Evolutionary conservation across 2,329 filamentous ascomycete species (phyloP), one percentile per base, ranked within the genome.

Genomic region (Diaporthe sp.): DNA sequence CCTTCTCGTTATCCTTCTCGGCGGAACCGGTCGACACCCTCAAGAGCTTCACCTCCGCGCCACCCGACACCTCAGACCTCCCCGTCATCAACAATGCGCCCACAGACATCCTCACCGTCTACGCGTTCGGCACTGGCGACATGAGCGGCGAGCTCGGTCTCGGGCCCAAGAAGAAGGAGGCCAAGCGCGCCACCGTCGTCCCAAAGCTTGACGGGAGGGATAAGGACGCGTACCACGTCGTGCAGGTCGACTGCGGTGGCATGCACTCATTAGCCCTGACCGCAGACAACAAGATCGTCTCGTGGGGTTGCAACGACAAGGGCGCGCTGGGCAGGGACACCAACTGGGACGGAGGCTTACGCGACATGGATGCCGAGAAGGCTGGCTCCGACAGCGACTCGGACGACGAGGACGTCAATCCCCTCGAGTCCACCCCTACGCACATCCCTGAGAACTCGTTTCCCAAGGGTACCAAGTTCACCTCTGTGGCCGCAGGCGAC

Each of bases 281-380:
- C 35, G 86, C 90, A 77, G 90, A 93, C 80, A 92, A 92, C 82
- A 89, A 89, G 80, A 90, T 94, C 77, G 84, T 92, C 66, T 92
- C 91, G 30, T 94, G 92, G 92, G 92, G 92, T 75, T 92, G 93
- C 73, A 93, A 93, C 80, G 92, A 94, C 79, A 88, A 92, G 77
- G 90, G 90, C 73, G 91, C 92, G 17, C 85, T 94, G 63, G 92
- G 92, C 42, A 86, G 92, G 77, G 87, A 91, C 76, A 92, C 91
- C 2, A 82, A 84, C 4, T 89, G 88, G 84, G 87, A 90, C 6
- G 90, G 89, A 53, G 88, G 88, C 37, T 78, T 84, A 63, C 83
- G 86, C 53, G 85, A 86, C 70, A 81, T 83, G 44, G 77, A 76
- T 13, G 75, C 73, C 25, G 76, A 78, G 13, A 61, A 72, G 72